These are phyloP conservation scores for Cystofilobasidium ferigula DNA, from an alignment of 768 basidiomycete genomes.

Conservation along the genomic window DNA sequence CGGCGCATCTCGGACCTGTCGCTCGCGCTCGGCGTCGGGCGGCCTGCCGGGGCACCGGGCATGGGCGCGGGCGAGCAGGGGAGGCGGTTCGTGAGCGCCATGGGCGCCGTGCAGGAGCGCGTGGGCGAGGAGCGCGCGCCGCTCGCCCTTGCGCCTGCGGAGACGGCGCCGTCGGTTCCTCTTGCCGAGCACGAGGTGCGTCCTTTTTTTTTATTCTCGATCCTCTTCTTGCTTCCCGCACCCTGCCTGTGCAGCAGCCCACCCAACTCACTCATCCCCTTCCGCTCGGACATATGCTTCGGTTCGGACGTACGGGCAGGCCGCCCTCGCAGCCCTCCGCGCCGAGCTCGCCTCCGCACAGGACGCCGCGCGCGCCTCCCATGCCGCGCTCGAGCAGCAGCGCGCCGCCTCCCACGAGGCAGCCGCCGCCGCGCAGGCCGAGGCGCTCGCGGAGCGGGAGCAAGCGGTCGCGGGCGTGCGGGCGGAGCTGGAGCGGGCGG, in stretches of 20 bases:
- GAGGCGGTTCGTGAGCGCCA: neutral
- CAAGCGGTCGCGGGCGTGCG: no score
- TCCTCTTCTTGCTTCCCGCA: neutral
- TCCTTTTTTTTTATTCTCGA: neutral
- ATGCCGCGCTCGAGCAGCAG: neutral
- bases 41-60: neutral
- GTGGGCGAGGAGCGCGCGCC: neutral
- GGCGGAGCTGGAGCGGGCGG: no score
- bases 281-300: no score
- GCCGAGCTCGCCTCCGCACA: neutral
- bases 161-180: neutral
- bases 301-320: no score
- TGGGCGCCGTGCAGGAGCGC: neutral
- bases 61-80: no score
- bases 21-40: neutral
- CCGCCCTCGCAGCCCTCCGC: neutral
- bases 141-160: neutral
- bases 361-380: neutral
- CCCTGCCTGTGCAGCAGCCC: no score
- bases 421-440: neutral
- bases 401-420: neutral
- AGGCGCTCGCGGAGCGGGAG: neutral
- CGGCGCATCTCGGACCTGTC: conserved; percentile 36
- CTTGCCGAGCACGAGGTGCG: neutral
- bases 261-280: no score